A percentile compares a stretch with the other conserved stretches of the same genome.
phyloP scores from a whole-genome alignment of 2,329 filamentous ascomycete species.

The Xylaria arbuscula region DNA sequence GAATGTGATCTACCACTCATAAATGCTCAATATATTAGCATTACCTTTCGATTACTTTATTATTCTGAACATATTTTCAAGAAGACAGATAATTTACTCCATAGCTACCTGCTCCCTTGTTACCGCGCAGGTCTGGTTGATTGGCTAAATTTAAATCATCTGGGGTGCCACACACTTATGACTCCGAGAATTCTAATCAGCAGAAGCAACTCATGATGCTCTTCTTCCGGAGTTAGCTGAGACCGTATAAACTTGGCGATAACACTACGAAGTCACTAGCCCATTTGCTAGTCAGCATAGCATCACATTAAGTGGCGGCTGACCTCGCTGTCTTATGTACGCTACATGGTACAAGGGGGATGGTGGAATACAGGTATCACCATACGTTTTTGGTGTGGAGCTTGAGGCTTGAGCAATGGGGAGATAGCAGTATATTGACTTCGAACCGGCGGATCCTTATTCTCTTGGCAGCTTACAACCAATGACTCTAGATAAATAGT shows the following conservation, averaged over 20 bases:
- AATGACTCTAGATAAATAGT: constrained; percentile 23
- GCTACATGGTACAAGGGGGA: constrained; percentile 14
- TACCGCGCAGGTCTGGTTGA: background rate
- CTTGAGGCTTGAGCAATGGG: constrained; percentile 8
- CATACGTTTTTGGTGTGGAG: constrained; percentile 3
- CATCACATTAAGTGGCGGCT: constrained; percentile 20
- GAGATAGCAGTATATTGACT: too few relatives aligned
- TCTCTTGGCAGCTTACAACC: constrained; percentile 18
- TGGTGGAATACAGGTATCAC: background rate
- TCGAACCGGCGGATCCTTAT: constrained; percentile 4
- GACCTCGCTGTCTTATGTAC: background rate
- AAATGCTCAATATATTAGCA: background rate
- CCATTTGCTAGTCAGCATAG: constrained; percentile 28
- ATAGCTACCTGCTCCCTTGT: background rate
- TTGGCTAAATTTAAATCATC: background rate
- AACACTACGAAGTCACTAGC: constrained; percentile 25
- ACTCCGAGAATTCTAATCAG: background rate
- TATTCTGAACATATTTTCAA: too few relatives aligned
- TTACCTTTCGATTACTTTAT: background rate
- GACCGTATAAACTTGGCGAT: constrained; percentile 32
- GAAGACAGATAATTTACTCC: background rate
- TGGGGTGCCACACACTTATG: background rate
- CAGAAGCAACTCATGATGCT: constrained; percentile 6
- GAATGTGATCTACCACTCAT: background rate
- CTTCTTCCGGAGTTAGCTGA: constrained; percentile 16